phyloP scores from a whole-genome alignment of 2,329 filamentous ascomycete species.

The Falciphora oryzae region DNA sequence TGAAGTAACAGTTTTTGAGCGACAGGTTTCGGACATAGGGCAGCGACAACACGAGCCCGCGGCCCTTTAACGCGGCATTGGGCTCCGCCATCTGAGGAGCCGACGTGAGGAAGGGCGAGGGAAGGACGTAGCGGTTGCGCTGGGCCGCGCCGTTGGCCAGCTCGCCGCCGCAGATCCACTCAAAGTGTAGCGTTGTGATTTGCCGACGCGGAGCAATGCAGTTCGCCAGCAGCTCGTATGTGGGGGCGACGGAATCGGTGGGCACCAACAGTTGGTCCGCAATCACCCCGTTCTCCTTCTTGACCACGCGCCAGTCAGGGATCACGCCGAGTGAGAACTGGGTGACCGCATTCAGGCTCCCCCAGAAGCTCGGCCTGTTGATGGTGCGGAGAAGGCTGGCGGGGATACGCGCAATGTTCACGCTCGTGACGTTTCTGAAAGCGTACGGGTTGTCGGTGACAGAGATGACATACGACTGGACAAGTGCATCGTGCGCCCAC shows the following conservation, averaged over 20 bases:
- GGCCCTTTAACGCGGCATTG: constrained; percentile 23
- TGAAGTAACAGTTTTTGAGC: constrained; percentile 64
- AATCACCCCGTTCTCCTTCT: constrained; percentile 45
- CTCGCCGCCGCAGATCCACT: constrained; percentile 64
- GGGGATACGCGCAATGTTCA: constrained; percentile 61
- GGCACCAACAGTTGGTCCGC: constrained; percentile 30
- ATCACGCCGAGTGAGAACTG: constrained; percentile 55
- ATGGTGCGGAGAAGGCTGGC: constrained; percentile 53
- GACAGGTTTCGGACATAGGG: constrained; percentile 53
- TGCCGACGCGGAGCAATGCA: constrained; percentile 41
- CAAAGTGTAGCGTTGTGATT: constrained; percentile 56
- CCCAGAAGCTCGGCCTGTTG: constrained; percentile 55
- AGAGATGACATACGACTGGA: constrained; percentile 61
- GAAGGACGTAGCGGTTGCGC: constrained; percentile 56
- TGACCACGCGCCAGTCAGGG: constrained; percentile 59
- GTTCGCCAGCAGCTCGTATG: constrained; percentile 45
- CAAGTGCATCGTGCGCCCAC: constrained; percentile 63
- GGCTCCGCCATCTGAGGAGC: constrained; percentile 23
- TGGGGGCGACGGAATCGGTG: constrained; percentile 24
- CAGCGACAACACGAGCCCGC: constrained; percentile 27
- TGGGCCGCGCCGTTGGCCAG: constrained; percentile 55
- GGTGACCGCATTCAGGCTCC: constrained; percentile 45
- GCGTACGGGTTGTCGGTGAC: constrained; percentile 52
- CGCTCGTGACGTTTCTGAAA: constrained; percentile 48
- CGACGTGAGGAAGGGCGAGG: constrained; percentile 47